Conservation (phyloP, 805 yeast species). For the Groenewaldozyma salmanticensis region DNA sequence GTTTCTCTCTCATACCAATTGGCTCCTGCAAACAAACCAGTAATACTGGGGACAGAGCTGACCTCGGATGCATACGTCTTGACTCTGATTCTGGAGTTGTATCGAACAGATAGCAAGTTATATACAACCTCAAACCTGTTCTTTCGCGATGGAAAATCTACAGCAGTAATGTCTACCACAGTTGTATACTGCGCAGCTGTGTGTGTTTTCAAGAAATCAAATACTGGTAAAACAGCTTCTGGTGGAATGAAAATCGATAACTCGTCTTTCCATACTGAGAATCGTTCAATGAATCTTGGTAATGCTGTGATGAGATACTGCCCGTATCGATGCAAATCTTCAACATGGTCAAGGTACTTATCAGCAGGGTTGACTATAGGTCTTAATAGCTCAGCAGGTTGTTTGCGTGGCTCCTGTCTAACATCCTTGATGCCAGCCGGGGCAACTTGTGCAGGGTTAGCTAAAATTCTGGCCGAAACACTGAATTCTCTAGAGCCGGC, state of each 20-base stretch:
- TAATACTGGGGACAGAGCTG: constrained; percentile 69
- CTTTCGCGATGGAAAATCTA: constrained; percentile 73
- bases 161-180: constrained; percentile 76
- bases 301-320: constrained; percentile 64
- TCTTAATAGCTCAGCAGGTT: constrained; percentile 14
- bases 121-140: constrained; percentile 84
- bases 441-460: not conserved
- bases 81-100: constrained; percentile 79
- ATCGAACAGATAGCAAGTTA: constrained; percentile 69
- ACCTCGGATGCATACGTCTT: constrained; percentile 83
- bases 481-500: not conserved
- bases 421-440: constrained; percentile 27
- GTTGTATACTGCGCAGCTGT: constrained; percentile 73
- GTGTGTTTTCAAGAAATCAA: constrained; percentile 64
- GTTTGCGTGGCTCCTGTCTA: constrained; percentile 24
- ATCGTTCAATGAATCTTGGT: constrained; percentile 77
- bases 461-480: not conserved
- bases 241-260: constrained; percentile 70
- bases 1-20: constrained; percentile 91
- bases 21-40: constrained; percentile 66
- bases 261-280: constrained; percentile 87
- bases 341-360: constrained; percentile 52
- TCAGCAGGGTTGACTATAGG: constrained; percentile 65
- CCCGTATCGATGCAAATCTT: constrained; percentile 74
- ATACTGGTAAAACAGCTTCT: constrained; percentile 58